Evolutionary conservation across 1,139 yeast genomes (phyloP).

Genomic region (Williopsis jadinii): DNA sequence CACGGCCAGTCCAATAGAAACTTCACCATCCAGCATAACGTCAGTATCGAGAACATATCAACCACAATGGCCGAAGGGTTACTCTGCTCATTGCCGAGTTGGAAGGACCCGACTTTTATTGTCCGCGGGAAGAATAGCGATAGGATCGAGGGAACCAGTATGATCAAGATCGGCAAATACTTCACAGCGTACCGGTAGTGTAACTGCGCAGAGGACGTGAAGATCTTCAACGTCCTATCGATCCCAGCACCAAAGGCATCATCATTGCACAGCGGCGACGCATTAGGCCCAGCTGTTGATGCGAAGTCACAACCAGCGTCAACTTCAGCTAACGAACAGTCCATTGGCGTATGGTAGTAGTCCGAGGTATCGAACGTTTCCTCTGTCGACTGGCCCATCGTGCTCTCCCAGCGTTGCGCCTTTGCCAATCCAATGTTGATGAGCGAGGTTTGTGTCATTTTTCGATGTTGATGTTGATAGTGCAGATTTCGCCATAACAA

Average conservation of each 20-base stretch:
- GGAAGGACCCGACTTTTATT: constrained; percentile 9
- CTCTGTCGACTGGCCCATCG: too few species aligned
- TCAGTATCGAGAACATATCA: constrained; percentile 12
- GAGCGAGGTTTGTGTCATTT: too few species aligned
- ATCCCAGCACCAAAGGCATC: too few species aligned
- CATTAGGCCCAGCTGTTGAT: neutral
- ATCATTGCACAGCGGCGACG: too few species aligned
- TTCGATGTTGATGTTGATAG: too few species aligned
- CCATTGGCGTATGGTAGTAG: neutral
- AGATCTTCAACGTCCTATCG: neutral
- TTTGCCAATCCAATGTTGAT: too few species aligned
- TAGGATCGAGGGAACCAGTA: constrained; percentile 11
- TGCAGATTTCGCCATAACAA: too few species aligned
- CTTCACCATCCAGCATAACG: constrained; percentile 16
- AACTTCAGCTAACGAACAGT: neutral
- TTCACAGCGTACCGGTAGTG: constrained; percentile 14
- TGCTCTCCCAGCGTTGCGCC: too few species aligned
- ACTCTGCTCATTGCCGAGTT: constrained; percentile 10
- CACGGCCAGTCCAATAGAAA: constrained; percentile 20
- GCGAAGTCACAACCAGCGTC: neutral
- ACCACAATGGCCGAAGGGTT: constrained; percentile 13
- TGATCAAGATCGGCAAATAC: constrained; percentile 9
- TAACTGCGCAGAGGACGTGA: constrained; percentile 5
- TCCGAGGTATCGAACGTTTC: neutral
- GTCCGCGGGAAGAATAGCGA: constrained; percentile 12